Conservation (phyloP, 805 yeast genomes). For the Alloascoidea africana region DNA sequence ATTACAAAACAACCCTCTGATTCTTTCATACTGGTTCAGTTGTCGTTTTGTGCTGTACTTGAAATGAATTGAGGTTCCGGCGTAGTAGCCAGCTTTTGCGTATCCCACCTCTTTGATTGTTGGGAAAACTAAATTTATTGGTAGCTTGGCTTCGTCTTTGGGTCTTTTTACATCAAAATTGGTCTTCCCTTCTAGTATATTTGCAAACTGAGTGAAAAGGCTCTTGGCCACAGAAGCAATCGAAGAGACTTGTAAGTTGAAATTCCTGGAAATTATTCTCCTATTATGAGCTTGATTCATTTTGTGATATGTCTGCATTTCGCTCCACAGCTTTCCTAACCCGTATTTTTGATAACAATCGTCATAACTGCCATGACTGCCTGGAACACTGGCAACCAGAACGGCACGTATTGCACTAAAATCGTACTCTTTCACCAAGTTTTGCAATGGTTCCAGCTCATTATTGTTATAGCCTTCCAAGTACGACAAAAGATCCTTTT, state of each 20-base stretch:
- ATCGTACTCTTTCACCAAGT: conserved; percentile 11
- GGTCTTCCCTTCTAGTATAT: conserved; percentile 5
- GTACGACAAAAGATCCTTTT: conserved; percentile 13
- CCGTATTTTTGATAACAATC: conserved; percentile 10
- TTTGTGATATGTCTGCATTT: conserved; percentile 1
- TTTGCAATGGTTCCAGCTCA: conserved; percentile 6
- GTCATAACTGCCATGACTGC: conserved; percentile 9
- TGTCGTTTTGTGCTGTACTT: conserved; percentile 16
- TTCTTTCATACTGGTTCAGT: conserved; percentile 23
- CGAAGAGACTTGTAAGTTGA: conserved; percentile 17
- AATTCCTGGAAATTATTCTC: no score
- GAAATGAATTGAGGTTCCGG: conserved; percentile 37
- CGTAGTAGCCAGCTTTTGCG: conserved; percentile 27
- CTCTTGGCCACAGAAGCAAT: conserved; percentile 11
- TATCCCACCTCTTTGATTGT: conserved; percentile 22
- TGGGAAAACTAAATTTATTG: conserved; percentile 29
- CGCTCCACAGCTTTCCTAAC: conserved; percentile 6
- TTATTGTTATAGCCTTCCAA: conserved; percentile 10
- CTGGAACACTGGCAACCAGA: conserved; percentile 17
- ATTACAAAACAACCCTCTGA: conserved; percentile 26
- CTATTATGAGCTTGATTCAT: no score
- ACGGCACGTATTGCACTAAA: conserved; percentile 12
- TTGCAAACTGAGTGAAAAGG: conserved; percentile 2
- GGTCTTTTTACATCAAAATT: neutral
- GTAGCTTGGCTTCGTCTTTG: conserved; percentile 13